Evolutionary conservation across 129 eudicot species (phyloP), one percentile per base, ranked within the genome.

Genomic region (Sambucus nigra): DNA sequence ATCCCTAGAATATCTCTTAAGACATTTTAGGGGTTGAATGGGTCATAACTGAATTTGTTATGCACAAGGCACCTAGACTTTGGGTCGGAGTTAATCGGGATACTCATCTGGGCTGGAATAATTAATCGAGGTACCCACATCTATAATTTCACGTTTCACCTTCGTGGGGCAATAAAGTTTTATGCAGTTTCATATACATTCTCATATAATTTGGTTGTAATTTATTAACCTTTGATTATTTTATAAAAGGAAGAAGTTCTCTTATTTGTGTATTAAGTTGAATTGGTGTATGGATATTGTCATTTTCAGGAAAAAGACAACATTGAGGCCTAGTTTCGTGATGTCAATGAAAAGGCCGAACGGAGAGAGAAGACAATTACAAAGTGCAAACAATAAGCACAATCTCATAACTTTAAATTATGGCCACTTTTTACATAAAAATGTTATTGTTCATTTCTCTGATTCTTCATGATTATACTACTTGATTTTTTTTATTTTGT

Each of bases 341-440:
- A 91, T 55, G 89, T 80, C 63, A 91, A 68, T 67, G 89, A 74
- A 72, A 91, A 78, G 72, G 79, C 84, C 65, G 95, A 91, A 38
- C 84, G 51, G 40, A 69, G 99, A 91, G 63, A 91, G 95, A 74
- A 94, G 86, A 54, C 99, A 91, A 80, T 57, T 91, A 21, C 66
- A 95, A 67, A 86, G 84, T 74, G 80, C 89, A 63, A 91, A 91
- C 72, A 91, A 86, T 59, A 80, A 88, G 95, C 86, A 86, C 16
- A 52, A n/a, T 47, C 29, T 46, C 66, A 61, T 39, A 65, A 31
- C 29, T 1, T 14, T 15, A 14, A 44, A 35, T 18, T 31, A 31
- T 29, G 16, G 23, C 20, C 19, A 23, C 11, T 55, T 22, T n/a
- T 14, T 21, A 9, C 28, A 10, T 46, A 46, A 44, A 20, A 17